Base-by-base conservation (phyloP, 768 basidiomycete species). In the Tulasnella sp. region DNA sequence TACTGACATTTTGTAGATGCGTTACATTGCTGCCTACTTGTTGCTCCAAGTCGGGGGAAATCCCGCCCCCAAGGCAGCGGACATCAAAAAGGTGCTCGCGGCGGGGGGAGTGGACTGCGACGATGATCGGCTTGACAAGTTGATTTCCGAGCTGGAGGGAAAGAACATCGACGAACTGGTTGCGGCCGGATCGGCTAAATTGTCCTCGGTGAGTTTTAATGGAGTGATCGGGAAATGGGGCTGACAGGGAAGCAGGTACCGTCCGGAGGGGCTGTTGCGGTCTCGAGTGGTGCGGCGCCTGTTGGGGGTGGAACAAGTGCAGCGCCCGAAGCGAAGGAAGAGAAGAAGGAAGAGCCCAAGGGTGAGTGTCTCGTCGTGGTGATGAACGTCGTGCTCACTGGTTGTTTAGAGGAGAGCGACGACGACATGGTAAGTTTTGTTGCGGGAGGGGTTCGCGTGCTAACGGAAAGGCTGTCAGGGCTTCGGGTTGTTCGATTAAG, bases 21-120 rank as follows among this genome's bases (percentile, higher is more conserved):
- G 86, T 73, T 74, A 91, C 69, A 75, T 97, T 71, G 93, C 91
- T 74, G 89, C 91, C 63, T 98, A 96, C 78, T 82, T 99, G 60
- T 90, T 99, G 70, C 91, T 97, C 74, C 85, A 86, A 71, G 79
- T 82, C 69, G 96, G 91, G 64, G 96, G 96, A 56, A 97, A 97
- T 68, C 73, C 82, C 66, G 80, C 78, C 62, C 93, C 96, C 62
- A 82, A 84, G 60, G 87, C 86, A 54, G 77, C 67, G 43, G 93
- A 97, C 69, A 77, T 99, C 75, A 90, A 82, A 75, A 82, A 82
- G 66, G 81, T 98, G 67, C 83, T 99, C 64, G 71, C 66, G 54
- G 75, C 83, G 61, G 96, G 90, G 65, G 90, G 88, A 66, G 83
- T 96, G 65, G 90, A 94, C 69, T 77, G 81, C 42, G 92, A 99